Percentiles rank a stretch among this genome's conserved stretches.
Evolutionary conservation across 2,329 filamentous ascomycete species (phyloP).

Genomic region (Ceratocystis harringtonii): DNA sequence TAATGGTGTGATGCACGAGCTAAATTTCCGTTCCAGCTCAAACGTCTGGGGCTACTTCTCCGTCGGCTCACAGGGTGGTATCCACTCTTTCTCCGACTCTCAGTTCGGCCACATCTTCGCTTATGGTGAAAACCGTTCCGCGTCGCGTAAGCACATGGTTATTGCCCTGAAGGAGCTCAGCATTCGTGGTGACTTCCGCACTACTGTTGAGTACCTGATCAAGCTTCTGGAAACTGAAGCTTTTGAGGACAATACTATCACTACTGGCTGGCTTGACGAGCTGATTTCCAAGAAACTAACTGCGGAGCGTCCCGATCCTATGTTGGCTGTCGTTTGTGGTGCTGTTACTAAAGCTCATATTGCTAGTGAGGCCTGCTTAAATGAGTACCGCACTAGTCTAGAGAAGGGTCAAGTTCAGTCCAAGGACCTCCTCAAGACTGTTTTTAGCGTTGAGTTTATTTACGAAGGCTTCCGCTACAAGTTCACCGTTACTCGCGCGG

Average conservation of each 20-base stretch:
- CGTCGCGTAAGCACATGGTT: conserved; percentile 98
- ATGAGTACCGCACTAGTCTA: conserved; percentile 72
- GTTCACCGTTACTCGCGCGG: conserved; percentile 90
- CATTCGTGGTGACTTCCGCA: conserved; percentile 98
- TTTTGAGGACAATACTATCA: conserved; percentile 98
- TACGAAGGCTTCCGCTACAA: conserved; percentile 95
- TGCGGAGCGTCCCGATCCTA: conserved; percentile 84
- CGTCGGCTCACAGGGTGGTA: conserved; percentile 87
- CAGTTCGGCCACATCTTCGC: conserved; percentile 99
- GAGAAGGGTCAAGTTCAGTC: conserved; percentile 96
- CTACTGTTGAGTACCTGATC: conserved; percentile 96
- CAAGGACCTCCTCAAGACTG: conserved; percentile 93
- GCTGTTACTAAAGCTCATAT: conserved; percentile 90
- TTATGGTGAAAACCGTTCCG: conserved; percentile 91
- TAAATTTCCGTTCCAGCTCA: conserved; percentile 97
- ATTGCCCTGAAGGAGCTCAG: conserved; percentile 96
- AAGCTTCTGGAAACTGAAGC: conserved; percentile 96
- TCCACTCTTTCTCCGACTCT: conserved; percentile 97
- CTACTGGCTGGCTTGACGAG: conserved; percentile 96
- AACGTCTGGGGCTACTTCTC: conserved; percentile 99
- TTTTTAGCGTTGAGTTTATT: conserved; percentile 96
- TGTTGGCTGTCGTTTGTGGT: conserved; percentile 88
- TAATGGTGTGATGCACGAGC: conserved; percentile 94
- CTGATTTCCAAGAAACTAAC: conserved; percentile 96
- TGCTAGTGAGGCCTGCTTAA: conserved; percentile 77